Conservation (phyloP, 2,329 filamentous ascomycete genomes). For the Cladophialophora chaetospira region DNA sequence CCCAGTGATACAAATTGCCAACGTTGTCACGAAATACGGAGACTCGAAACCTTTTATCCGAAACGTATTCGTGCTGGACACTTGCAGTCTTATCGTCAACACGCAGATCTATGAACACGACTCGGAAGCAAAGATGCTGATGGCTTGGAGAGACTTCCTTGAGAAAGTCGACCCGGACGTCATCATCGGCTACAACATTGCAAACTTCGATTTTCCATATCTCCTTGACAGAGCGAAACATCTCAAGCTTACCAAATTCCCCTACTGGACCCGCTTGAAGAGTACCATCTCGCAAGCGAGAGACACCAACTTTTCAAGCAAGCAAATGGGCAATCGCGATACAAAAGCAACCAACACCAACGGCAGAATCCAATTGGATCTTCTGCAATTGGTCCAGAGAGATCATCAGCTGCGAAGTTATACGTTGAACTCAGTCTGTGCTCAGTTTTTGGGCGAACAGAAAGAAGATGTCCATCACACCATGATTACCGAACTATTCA, state of each 20-base stretch:
- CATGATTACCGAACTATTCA: constrained; percentile 98
- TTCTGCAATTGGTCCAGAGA: constrained; percentile 91
- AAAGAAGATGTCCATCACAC: constrained; percentile 99
- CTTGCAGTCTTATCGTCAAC: constrained; percentile 89
- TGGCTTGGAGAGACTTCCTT: constrained; percentile 86
- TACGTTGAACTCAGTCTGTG: constrained; percentile 92
- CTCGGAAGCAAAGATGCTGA: constrained; percentile 85
- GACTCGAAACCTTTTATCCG: constrained; percentile 93
- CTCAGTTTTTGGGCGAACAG: constrained; percentile 93
- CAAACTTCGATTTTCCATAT: constrained; percentile 98
- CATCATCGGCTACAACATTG: constrained; percentile 98
- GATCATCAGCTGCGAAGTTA: constrained; percentile 96
- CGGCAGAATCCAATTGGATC: constrained; percentile 85
- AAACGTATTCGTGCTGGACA: constrained; percentile 94
- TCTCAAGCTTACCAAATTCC: constrained; percentile 76
- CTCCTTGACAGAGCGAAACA: constrained; percentile 84
- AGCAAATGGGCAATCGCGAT: constrained; percentile 96
- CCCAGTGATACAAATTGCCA: constrained; percentile 97
- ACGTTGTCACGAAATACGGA: constrained; percentile 90
- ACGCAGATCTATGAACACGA: constrained; percentile 86
- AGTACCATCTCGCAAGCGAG: constrained; percentile 70
- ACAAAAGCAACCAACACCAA: constrained; percentile 94
- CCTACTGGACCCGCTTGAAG: constrained; percentile 82
- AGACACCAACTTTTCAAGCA: constrained; percentile 88
- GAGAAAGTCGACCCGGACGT: constrained; percentile 91